Percentiles rank a stretch among this genome's conserved stretches.
Evolutionary conservation across 305 asterid genomes (phyloP).

Genomic region (Solanum hybrid): DNA sequence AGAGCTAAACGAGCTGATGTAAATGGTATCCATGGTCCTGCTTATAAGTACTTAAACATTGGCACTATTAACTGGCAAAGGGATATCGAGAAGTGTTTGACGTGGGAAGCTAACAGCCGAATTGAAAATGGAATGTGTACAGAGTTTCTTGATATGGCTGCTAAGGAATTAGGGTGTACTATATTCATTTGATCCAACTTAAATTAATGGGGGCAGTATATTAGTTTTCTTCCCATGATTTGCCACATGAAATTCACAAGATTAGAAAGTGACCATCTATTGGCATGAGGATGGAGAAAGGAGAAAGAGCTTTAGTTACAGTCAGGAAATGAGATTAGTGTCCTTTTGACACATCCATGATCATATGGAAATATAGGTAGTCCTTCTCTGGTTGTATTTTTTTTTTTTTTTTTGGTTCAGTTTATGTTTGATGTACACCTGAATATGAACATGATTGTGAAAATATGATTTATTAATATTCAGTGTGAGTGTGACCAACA

Average conservation of each 20-base stretch:
- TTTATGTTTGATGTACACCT: constrained; percentile 5
- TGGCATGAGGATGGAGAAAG: constrained; percentile 8
- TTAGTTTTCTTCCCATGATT: constrained; percentile 6
- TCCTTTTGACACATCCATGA: constrained; percentile 4
- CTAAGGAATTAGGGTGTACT: constrained; percentile 76
- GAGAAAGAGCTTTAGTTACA: constrained; percentile 5
- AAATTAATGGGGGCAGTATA: background rate
- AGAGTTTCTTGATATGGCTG: constrained; percentile 62
- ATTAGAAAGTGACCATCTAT: background rate
- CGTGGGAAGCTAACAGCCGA: constrained; percentile 90
- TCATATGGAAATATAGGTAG: background rate
- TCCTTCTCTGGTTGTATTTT: constrained; percentile 2
- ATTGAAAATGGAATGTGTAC: constrained; percentile 63
- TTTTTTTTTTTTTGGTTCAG: background rate
- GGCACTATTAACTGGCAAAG: constrained; percentile 54
- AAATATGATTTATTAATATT: background rate
- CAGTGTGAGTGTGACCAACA: background rate
- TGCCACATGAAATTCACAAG: constrained; percentile 6
- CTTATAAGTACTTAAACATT: constrained; percentile 41
- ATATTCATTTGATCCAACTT: constrained; percentile 26
- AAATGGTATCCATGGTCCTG: constrained; percentile 34
- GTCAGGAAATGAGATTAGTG: constrained; percentile 3
- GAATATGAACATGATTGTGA: background rate
- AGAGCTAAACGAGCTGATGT: constrained; percentile 25
- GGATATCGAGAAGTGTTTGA: constrained; percentile 72